Evolutionary conservation across 2,329 filamentous ascomycete genomes (phyloP), one percentile per base, ranked within the genome.

Genomic region (Diplodia seriata): DNA sequence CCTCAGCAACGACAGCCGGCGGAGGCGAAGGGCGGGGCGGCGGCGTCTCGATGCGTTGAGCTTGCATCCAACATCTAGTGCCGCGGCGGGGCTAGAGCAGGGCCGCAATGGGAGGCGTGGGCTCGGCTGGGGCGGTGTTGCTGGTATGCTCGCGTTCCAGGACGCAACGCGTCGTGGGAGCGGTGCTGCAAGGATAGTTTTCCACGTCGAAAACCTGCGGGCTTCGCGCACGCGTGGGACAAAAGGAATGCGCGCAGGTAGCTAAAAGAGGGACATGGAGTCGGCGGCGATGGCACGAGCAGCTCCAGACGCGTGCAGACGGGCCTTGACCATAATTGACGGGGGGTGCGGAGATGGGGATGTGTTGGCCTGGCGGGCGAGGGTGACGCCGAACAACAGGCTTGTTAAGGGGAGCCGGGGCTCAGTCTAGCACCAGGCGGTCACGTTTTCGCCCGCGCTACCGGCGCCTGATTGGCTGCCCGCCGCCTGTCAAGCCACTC

Each of bases 1-100:
- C 71, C 51, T 71, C 70, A 56, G 70, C 69, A 70, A 70, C 72
- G 63, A 72, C 69, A 67, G 72, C 75, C 71, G 74, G 73, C 70
- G 74, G 75, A 55, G 77, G 77, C 68, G 78, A 78, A 63, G 77
- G 77, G 26, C 74, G 76, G 69, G 72, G 74, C 55, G 73, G 72
- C 69, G 73, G 72, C 71, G 76, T 76, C 53, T 53, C 65, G 72
- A 71, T 70, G 68, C 75, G 77, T 78, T 75, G 76, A 77, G 76
- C 74, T 77, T 74, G 78, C 77, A 79, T 79, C 76, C 77, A 79
- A 76, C 66, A 68, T 68, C 51, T 47, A 68, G 36, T 51, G 57
- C 20, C 57, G 57, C 31, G 33, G 55, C 66, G 56, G 50, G 50
- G 56, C 59, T 63, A 59, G 20, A n/a, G 29, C 53, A 29, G 31